phyloP scores from a whole-genome alignment of 371 early-diverging fungal species.

The Circinella umbellata region DNA sequence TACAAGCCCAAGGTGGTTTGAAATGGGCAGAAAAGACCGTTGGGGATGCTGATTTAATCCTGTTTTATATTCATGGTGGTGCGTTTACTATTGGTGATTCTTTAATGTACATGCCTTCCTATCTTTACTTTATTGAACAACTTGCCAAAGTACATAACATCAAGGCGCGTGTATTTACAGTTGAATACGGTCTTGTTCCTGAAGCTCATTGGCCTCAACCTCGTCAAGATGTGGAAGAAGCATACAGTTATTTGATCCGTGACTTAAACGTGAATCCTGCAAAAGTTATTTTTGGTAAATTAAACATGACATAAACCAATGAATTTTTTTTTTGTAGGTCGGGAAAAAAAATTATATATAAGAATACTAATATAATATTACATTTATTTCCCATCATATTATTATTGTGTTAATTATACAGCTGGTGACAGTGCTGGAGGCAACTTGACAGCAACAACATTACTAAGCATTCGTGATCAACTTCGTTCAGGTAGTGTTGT shows the following conservation, averaged over 20 bases:
- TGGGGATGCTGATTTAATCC: constrained; percentile 26
- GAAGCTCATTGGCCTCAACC: constrained; percentile 23
- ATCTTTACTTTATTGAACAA: constrained; percentile 30
- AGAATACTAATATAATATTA: no score
- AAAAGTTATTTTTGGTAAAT: constrained; percentile 38
- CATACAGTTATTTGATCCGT: constrained; percentile 36
- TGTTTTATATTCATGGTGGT: constrained; percentile 45
- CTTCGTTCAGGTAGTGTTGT: constrained; percentile 8
- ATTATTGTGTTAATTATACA: constrained; percentile 1
- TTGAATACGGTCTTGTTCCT: constrained; percentile 30
- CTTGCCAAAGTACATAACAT: constrained; percentile 22
- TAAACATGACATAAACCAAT: not conserved
- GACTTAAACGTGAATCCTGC: constrained; percentile 28
- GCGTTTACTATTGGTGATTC: constrained; percentile 19
- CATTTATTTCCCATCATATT: no score
- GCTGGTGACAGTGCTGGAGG: constrained; percentile 50
- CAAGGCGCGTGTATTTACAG: constrained; percentile 31
- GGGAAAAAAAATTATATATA: not conserved
- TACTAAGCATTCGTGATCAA: constrained; percentile 26
- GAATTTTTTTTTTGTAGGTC: not conserved
- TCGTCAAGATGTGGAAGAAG: constrained; percentile 27
- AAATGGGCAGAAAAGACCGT: constrained; percentile 23
- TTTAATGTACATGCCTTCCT: constrained; percentile 35
- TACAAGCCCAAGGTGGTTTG: constrained; percentile 4
- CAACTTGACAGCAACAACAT: constrained; percentile 28